phyloP scores from a whole-genome alignment of 306 rosid genomes.

The Cucurbita pepo region DNA sequence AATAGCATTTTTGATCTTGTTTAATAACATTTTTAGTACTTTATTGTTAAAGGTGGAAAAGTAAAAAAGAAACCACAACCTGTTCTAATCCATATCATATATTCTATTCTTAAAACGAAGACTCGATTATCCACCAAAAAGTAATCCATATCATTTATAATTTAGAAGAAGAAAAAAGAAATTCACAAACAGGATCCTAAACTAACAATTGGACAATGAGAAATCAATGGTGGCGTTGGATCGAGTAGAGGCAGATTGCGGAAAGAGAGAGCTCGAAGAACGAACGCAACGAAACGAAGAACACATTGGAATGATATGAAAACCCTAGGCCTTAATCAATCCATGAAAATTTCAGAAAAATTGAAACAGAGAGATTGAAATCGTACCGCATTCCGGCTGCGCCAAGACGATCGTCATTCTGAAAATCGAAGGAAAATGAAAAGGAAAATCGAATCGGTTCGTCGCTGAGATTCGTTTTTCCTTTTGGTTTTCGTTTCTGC shows the following conservation, averaged over 20 bases:
- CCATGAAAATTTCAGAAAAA: background rate
- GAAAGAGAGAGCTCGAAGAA: background rate
- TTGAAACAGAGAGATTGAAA: background rate
- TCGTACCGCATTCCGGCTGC: constrained; percentile 29
- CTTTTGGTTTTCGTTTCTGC: background rate
- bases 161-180: background rate
- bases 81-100: too few relatives aligned
- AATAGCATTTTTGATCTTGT: too few relatives aligned
- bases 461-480: background rate
- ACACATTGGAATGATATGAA: background rate
- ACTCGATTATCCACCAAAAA: too few relatives aligned
- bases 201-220: background rate
- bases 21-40: too few relatives aligned
- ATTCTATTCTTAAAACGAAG: too few relatives aligned
- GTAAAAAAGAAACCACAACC: too few relatives aligned
- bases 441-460: background rate
- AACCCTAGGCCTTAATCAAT: background rate
- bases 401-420: constrained; percentile 41
- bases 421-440: background rate
- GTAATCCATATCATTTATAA: too few relatives aligned
- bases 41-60: too few relatives aligned
- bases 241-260: background rate
- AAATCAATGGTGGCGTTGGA: background rate
- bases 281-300: background rate
- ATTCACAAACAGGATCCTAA: background rate